Conservation (phyloP, 2,329 filamentous ascomycete genomes). For the Clonostachys byssicola region DNA sequence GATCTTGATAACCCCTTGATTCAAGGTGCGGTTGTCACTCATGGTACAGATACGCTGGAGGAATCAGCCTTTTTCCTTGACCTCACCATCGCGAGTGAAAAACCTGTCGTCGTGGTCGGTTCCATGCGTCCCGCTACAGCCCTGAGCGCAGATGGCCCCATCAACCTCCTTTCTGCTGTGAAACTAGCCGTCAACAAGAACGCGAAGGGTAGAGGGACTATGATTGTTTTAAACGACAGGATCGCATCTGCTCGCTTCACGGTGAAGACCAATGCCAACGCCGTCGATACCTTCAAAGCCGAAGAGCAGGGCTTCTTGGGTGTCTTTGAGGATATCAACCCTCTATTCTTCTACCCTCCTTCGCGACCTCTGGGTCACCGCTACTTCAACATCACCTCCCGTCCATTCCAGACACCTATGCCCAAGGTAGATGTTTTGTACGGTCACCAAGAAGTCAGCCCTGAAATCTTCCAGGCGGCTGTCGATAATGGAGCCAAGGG, state of each 20-base stretch:
- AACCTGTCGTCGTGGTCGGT: constrained; percentile 57
- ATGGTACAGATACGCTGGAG: constrained; percentile 63
- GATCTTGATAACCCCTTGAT: constrained; percentile 36
- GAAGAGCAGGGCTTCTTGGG: constrained; percentile 54
- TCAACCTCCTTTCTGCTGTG: constrained; percentile 58
- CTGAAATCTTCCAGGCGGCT: constrained; percentile 39
- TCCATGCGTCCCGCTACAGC: constrained; percentile 61
- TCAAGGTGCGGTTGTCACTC: constrained; percentile 54
- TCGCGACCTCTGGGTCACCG: constrained; percentile 39
- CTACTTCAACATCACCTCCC: constrained; percentile 30
- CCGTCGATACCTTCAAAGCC: constrained; percentile 57
- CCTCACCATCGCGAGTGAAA: constrained; percentile 48
- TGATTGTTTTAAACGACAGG: constrained; percentile 60
- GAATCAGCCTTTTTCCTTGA: constrained; percentile 62
- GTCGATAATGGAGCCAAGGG: constrained; percentile 46
- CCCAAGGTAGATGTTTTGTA: constrained; percentile 54
- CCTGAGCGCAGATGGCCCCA: constrained; percentile 57
- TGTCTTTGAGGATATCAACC: constrained; percentile 51
- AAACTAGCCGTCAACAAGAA: constrained; percentile 43
- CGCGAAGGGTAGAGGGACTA: constrained; percentile 45
- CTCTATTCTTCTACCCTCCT: constrained; percentile 56
- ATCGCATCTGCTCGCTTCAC: constrained; percentile 53
- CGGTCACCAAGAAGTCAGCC: constrained; percentile 47
- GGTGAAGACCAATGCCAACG: constrained; percentile 60
- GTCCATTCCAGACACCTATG: constrained; percentile 22